Base-by-base conservation (phyloP, 371 early-diverging fungal genomes). In the Mucor saturninus region DNA sequence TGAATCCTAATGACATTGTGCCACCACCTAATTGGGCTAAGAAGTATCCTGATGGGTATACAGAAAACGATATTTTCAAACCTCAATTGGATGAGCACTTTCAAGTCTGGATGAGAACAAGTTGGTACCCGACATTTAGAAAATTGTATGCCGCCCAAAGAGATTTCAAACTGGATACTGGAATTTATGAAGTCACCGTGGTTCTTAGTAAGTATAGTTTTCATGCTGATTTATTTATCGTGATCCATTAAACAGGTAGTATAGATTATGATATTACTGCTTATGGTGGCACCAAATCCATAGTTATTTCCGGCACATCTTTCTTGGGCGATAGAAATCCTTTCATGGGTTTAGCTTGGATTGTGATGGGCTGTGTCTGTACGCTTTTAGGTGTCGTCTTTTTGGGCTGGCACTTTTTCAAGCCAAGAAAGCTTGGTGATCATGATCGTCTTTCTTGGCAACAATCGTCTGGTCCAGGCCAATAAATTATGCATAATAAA, bases 361-460 rank as follows among this genome's bases (percentile, higher is more conserved):
- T 98, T 46, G 89, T 89, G 9, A 92, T 95, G 59, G 98, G 98
- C 8, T 86, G 86, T 39, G 64, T 93, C 31, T 95, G 97, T 75
- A 90, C 94, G 51, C 64, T 95, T 8, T 74, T 98, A 26, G 98
- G 97, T 43, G 77, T 93, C 52, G 75, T 90, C 39, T 98, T 98
- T 73, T 85, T 96, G 42, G 84, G 87, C 14, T 85, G 96, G 63
- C 96, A 98, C 71, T 83, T 96, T 67, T 85, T 93, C 74, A 91
- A 93, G 69, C 98, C 98, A 65, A 85, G 96, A 67, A 93, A 96
- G 73, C 83, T 98, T 58, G 98, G 98, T 51, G 98, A 98, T 79
- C 96, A 96, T 69, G 93, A 92, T 35, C 95, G 95, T 64, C 76
- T 98, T 55, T 95, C 96, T 35, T 98, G 98, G 98, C 97, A 98